phyloP scores from a whole-genome alignment of 2,329 filamentous ascomycete species.

The Leptodontidium sp. region DNA sequence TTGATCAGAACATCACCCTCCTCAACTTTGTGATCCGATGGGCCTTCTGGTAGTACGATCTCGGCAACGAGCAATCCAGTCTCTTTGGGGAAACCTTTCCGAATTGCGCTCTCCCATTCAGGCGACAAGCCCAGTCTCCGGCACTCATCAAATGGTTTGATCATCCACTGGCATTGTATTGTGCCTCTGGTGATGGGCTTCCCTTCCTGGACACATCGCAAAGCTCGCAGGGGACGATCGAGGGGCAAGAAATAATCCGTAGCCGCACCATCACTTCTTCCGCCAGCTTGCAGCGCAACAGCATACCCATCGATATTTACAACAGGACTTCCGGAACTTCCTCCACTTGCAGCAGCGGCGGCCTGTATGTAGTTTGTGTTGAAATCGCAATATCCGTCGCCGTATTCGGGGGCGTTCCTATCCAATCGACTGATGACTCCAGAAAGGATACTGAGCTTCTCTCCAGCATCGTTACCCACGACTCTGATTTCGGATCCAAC shows the following conservation, averaged over 20 bases:
- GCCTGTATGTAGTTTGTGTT: conserved; percentile 97
- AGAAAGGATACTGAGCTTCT: conserved; percentile 97
- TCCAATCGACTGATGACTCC: conserved; percentile 97
- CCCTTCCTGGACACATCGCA: conserved; percentile 83
- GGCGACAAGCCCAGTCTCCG: conserved; percentile 84
- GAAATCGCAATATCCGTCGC: conserved; percentile 98
- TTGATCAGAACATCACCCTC: conserved; percentile 95
- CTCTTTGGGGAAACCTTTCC: conserved; percentile 86
- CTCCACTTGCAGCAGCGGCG: conserved; percentile 93
- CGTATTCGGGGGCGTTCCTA: conserved; percentile 96
- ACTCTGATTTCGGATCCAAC: conserved; percentile 96
- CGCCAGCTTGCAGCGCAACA: conserved; percentile 92
- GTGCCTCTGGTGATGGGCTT: conserved; percentile 85
- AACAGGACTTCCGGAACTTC: conserved; percentile 97
- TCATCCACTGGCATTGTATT: conserved; percentile 96
- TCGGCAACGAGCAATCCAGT: conserved; percentile 98
- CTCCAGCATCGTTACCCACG: conserved; percentile 97
- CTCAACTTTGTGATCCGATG: conserved; percentile 85
- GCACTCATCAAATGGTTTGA: conserved; percentile 98
- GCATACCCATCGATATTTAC: conserved; percentile 94
- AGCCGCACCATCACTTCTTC: conserved; percentile 90
- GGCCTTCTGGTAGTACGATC: conserved; percentile 90
- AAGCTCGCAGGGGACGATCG: conserved; percentile 85
- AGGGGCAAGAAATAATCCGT: conserved; percentile 98
- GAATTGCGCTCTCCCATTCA: conserved; percentile 85